Base-by-base conservation (phyloP, 2,329 filamentous ascomycete genomes). In the Nigrograna mackinnonii region DNA sequence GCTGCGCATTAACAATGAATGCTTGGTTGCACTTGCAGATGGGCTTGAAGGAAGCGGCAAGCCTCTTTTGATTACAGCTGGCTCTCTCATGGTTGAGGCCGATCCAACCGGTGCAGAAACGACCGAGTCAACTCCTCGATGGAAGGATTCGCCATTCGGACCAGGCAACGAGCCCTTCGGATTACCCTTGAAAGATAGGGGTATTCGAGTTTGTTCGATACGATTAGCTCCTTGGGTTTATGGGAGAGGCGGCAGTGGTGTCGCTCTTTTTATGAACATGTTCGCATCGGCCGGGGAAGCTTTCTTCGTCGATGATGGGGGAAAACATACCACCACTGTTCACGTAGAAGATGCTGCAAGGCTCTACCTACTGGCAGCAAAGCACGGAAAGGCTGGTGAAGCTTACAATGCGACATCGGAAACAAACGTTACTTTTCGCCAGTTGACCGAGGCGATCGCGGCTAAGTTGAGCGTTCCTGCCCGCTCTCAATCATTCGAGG, bases 141-240 rank as follows among this genome's bases (percentile, higher is more conserved):
- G 44, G 21, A 17, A 53, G 14, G 53, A 56, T 18, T 34, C 22
- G 63, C 67, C 11, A 28, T 55, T 39, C 38, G 38, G 9, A 48
- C 9, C 33, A 28, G 22, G 22, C 11, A 18, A 6, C 9, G 69
- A 70, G 49, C n/a, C 37, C 5, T 50, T 73, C 41, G 62, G 64
- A 1, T 49, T 69, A 11, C 28, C 24, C 3, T 57, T 64, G 16
- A 46, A 46, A 5, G 47, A 50, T 5, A 53, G 61, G 26, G 66
- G 67, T 2, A 50, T 78, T 19, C 50, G 57, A 4, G 68, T 72
- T 4, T 58, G 50, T 14, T 47, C 57, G 6, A 55, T 78, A 4
- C 65, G 73, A 0, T 58, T 77, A 0, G 60, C 74, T 3, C 71
- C 72, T 0, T 76, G 59, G 19, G 73, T 77, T 0, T 74, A 77